Evolutionary conservation across 495 filamentous ascomycete species (phyloP), one percentile per base, ranked within the genome.

Genomic region (Staphylotrichum longicolle): DNA sequence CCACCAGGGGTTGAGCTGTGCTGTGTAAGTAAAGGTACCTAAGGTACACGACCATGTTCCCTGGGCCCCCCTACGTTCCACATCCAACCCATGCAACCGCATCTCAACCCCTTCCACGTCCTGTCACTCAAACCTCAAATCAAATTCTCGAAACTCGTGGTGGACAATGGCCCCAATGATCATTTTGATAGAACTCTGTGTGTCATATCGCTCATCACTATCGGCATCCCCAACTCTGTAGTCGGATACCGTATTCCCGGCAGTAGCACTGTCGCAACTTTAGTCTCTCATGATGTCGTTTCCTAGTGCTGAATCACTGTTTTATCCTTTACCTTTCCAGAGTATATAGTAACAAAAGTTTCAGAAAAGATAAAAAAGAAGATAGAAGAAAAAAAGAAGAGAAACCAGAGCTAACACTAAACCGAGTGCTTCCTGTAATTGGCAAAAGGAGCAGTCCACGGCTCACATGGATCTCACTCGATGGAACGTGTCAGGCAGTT

Each of bases 201-300:
- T 53, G 48, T 50, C 56, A 50, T 58, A 42, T 41, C 48, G 37
- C 55, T 51, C 55, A 53, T 34, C 58, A 39, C 53, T 55, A n/a
- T 42, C 64, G 66, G 66, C 65, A 67, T 71, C 54, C 66, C 54
- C 41, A 66, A 69, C 63, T 66, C 64, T 64, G 34, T 55, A 53
- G 50, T 52, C 30, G 46, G 35, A 58, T 32, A 42, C 27, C 42
- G 48, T 41, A 6, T 58, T 57, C 63, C 57, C 10, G 35, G 14
- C 10, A 32, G 14, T 47, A 11, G 30, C 35, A 39, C 61, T 15
- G 47, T 39, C 39, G 3, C 39, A 75, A 27, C 20, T 27, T 27
- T 27, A 1, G 20, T 27, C 20, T 27, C 20, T 27, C 20, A 27
- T 27, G 20, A 27, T 27, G 20, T 27, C 20, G 20, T 27, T 27